Evolutionary conservation across 176 grass and related monocot genomes (phyloP), one percentile per base, ranked within the genome.

Genomic region (Pontederia crassipes): DNA sequence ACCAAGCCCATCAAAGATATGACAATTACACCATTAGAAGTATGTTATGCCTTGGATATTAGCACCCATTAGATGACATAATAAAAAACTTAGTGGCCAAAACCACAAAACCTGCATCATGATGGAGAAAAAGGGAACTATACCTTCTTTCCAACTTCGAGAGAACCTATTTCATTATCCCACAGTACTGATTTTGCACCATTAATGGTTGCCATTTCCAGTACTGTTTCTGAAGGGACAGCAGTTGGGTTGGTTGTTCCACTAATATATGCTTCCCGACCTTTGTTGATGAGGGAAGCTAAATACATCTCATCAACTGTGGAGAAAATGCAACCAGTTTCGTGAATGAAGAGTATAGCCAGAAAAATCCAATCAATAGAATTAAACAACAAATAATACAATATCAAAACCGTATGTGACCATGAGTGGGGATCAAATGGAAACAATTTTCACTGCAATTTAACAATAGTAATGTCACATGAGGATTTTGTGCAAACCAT

Each of bases 241-340:
- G 46, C 80, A 58, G 86, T 90, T 79, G 90, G 91, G 47, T 90
- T 75, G 40, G 86, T 87, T 45, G 75, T 83, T 66, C 91, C 91
- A 69, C 16, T 69, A 64, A 82, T 90, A 67, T 79, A 90, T 52
- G 69, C 65, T 73, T 90, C 91, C 54, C 86, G 81, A 15, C 91
- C 91, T 86, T 95, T 95, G 75, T 95, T 90, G 66, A 95, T 90
- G 62, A 95, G 78, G 17, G 86, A 95, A 17, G 91, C 83, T 72
- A 95, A 57, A 75, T 90, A 90, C 91, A 95, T 95, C 78, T 90
- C 91, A 84, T 95, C 91, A 68, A 90, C 91, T 95, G 75, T 40
- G 13, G 51, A 28, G 14, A 46, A 28, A 70, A 10, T 15, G 14
- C 15, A 51, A 61, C 28, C 60, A 60, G 0, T 17, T 57, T 28